Base-by-base conservation (phyloP, 305 asterid species). In the Petunia hybrid region DNA sequence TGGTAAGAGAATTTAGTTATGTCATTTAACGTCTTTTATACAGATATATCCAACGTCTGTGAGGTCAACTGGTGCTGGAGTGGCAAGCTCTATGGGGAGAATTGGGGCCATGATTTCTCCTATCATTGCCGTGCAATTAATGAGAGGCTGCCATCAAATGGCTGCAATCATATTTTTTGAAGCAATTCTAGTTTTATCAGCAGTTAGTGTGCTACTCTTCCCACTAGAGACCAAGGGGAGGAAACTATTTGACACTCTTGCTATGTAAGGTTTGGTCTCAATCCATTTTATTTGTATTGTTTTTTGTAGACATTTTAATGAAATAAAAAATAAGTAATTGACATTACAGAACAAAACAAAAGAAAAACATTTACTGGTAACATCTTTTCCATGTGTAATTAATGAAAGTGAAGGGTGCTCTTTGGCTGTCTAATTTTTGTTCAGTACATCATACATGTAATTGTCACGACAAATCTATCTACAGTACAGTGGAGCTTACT, bases 41-140 rank as follows among this genome's bases (percentile, higher is more conserved):
- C 88, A 93, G 99, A 88, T 92, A 35, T 93, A 95, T 78, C 99
- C 97, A n/a, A 94, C 98, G n/a, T 85, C 82, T 51, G 79, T 90
- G 63, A 87, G 98, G 85, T 84, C 93, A 51, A 86, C 87, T 1
- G 97, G 90, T 0, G 91, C 91, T 57, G 98, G 98, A 82, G 68
- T 89, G 38, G 85, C 97, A 46, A 80, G 86, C 48, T 81, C 91
- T 8, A 46, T 93, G 5, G 98, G 98, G 63, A 87, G 89, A 87
- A 81, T 88, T 3, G 97, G 97, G 2, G 97, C 95, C 22, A 95
- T 93, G 98, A 69, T 95, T 73, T 89, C 95, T 84, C 99, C 99
- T 48, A 88, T 92, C 8, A 91, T 91, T 35, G 98, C 92, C 1
- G 91, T 93, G 39, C 90, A 86, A 7, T 78, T 95, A 82, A 92